Base-by-base conservation (phyloP, 768 basidiomycete species). In the Tremella mesenterica region DNA sequence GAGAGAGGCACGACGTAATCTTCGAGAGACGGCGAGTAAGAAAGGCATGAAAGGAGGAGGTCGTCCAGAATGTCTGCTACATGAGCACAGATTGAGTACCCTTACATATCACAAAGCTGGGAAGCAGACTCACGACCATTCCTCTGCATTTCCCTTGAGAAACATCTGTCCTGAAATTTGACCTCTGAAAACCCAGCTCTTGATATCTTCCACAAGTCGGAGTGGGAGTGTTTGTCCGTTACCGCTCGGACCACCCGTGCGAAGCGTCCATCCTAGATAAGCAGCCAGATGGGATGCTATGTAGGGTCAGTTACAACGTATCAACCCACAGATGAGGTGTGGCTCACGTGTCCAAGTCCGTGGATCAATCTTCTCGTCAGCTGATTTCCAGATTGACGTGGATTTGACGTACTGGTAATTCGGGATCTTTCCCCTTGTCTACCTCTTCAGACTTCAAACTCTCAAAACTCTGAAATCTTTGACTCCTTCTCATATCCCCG, bases 11-110 rank as follows among this genome's bases (percentile, higher is more conserved):
- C 67, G 53, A 9, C 67, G 60, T 0, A 69, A 56, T 23, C 57
- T 54, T 13, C 67, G 62, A 21, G 64, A 63, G 43, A 69, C 59
- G 20, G 64, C 56, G 21, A 54, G 54, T 2, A 69, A 57, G 4
- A 66, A 55, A 1, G 64, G 64, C 1, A 69, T 56, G 57, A 69
- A 69, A 8, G 67, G 67, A 12, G 67, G 67, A 16, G 62, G 62
- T 0, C 57, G 54, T 14, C 62, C 44, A 1, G 57, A 54, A 9
- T 52, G 27, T 26, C 59, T n/a, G n/a, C n/a, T n/a, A n/a, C n/a
- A n/a, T n/a, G n/a, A n/a, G n/a, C n/a, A n/a, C n/a, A n/a, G n/a
- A 54, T 25, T 48, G 18, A 14, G 20, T 28, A 27, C 16, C n/a
- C 38, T 41, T 9, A 4, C 5, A 33, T 5, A n/a, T 41, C 14